Base-by-base conservation (phyloP, 192 early-diverging fungal species). In the Coemansia sp. region DNA sequence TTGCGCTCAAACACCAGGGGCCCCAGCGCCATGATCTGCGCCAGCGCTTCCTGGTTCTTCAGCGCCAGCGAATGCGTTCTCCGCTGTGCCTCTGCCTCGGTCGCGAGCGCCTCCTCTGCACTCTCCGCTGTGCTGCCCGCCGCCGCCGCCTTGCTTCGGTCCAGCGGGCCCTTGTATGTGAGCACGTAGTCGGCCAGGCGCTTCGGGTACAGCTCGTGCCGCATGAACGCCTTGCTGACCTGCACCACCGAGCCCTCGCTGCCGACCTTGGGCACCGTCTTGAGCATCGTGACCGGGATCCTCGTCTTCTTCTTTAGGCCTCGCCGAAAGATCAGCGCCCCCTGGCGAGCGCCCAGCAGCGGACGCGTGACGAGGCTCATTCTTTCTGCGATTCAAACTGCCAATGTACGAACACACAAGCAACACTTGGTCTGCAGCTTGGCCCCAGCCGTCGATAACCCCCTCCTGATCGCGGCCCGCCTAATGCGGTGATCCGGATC, bases 141-240 rank as follows among this genome's bases (percentile, higher is more conserved):
- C 39, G 45, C 22, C 18, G 30, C 54, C 17, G 47, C 34, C 28
- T 45, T 51, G 47, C 20, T 49, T 49, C 74, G 57, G 16, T 76
- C 62, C 18, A 60, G 47, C 1, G 74, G 62, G 0, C 66, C 74
- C 6, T n/a, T 44, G 30, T 52, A 56, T 32, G 27, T 20, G 23
- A 52, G 18, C 10, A 65, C 66, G 36, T 76, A 76, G 8, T 54
- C 66, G 4, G 74, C 74, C 42, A 69, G 43, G 5, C 61, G 61
- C 43, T 66, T 60, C n/a, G 74, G 74, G 32, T 52, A 76, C 35
- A 76, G 51, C 37, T 64, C 52, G 45, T 69, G 52, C 25, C 74
- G 65, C 74, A 76, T 76, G 18, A 59, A 27, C 10, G 62, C 74
- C 43, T 42, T 53, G 47, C 44, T 37, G 1, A 76, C 66, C 10